Conservation (phyloP, 192 early-diverging fungal species). For the Lobosporangium transversale region DNA sequence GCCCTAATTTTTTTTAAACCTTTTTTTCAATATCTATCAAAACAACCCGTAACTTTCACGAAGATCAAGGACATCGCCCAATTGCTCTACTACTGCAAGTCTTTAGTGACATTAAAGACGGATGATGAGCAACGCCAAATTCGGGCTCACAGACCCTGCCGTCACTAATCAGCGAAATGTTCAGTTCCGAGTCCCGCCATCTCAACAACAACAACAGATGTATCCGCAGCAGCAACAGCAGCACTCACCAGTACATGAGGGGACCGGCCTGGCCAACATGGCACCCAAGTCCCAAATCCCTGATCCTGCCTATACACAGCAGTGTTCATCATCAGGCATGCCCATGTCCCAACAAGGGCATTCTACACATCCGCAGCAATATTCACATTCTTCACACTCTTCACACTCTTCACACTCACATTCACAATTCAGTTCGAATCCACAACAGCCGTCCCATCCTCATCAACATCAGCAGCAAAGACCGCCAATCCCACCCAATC, state of each 20-base stretch:
- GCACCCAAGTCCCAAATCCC: conserved; percentile 8
- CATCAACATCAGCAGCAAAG: conserved; percentile 39
- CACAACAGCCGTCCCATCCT: not conserved
- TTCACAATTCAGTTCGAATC: not conserved
- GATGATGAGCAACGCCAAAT: conserved; percentile 37
- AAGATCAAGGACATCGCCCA: too few species aligned
- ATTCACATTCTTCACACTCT: conserved; percentile 9
- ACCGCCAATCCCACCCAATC: conserved; percentile 33
- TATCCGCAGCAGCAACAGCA: conserved; percentile 21
- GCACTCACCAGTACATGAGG: conserved; percentile 8
- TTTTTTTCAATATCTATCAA: too few species aligned
- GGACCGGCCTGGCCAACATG: conserved; percentile 7
- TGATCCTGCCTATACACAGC: conserved; percentile 1
- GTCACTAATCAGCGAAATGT: conserved; percentile 25
- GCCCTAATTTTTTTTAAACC: too few species aligned
- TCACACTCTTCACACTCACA: conserved; percentile 8
- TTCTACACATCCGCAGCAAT: conserved; percentile 6
- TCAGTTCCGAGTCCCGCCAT: conserved; percentile 20
- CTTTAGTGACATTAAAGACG: too few species aligned
- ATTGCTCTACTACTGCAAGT: too few species aligned
- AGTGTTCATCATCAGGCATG: not conserved
- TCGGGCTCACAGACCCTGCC: conserved; percentile 21
- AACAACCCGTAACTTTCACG: too few species aligned
- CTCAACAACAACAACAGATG: conserved; percentile 22
- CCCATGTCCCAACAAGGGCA: conserved; percentile 10